phyloP scores from a whole-genome alignment of 2,329 filamentous ascomycete species.

The Beauveria scarabaeidicola region DNA sequence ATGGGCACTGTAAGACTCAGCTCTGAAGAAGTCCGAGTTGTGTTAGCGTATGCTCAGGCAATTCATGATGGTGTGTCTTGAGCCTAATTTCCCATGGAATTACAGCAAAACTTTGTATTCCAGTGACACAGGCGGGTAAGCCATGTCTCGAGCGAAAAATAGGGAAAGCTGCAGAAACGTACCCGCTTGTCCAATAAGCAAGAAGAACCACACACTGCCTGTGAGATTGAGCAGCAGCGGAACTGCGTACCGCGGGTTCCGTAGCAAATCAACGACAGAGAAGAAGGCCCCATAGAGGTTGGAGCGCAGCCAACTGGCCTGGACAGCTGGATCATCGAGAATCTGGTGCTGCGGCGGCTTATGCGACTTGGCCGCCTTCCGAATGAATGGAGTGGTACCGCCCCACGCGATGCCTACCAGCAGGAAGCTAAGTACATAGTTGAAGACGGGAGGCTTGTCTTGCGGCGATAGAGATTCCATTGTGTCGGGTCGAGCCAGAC shows the following conservation, averaged over 20 bases:
- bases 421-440: constrained; percentile 82
- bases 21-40: constrained; percentile 42
- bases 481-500: background rate
- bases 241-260: constrained; percentile 74
- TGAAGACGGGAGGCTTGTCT: constrained; percentile 50
- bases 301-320: constrained; percentile 50
- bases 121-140: background rate
- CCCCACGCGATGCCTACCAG: constrained; percentile 91
- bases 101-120: background rate
- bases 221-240: constrained; percentile 83
- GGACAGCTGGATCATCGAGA: constrained; percentile 41
- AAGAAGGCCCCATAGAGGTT: constrained; percentile 60
- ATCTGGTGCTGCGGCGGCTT: constrained; percentile 51
- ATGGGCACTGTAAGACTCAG: constrained; percentile 89
- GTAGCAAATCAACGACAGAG: constrained; percentile 67
- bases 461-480: constrained; percentile 4
- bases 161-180: constrained; percentile 23
- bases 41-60: background rate
- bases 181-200: constrained; percentile 89
- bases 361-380: constrained; percentile 71
- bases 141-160: background rate
- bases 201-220: constrained; percentile 92
- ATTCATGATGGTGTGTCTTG: background rate
- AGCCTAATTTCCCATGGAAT: background rate
- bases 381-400: constrained; percentile 86